phyloP scores from a whole-genome alignment of 495 filamentous ascomycete species.

The Pseudomonodictys pantanalensis region DNA sequence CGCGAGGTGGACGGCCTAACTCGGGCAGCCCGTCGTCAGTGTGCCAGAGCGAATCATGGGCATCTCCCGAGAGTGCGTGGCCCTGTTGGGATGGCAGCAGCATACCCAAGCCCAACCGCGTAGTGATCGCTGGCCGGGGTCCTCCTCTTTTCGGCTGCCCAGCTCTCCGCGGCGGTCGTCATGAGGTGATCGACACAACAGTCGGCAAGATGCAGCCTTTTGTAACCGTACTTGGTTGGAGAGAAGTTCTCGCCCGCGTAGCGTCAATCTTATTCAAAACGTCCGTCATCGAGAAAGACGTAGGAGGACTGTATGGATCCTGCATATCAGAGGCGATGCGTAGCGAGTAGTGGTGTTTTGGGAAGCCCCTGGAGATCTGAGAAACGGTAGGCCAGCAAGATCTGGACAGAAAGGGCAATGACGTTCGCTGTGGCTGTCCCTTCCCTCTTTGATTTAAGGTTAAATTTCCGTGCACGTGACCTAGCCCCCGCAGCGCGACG shows the following conservation, averaged over 20 bases:
- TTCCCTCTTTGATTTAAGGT: neutral
- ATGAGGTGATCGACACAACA: neutral
- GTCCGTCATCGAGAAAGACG: no score
- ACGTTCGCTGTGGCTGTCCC: neutral
- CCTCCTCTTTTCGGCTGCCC: neutral
- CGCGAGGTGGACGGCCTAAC: no score
- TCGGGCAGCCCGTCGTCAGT: no score
- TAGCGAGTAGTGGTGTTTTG: no score
- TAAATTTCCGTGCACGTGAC: constrained; percentile 4
- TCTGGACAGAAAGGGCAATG: neutral
- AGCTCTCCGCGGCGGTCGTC: neutral
- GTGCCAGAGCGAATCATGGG: neutral
- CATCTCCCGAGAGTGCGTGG: constrained; percentile 5
- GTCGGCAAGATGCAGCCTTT: neutral
- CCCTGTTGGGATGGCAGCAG: neutral
- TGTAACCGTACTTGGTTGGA: neutral
- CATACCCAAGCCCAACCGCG: neutral
- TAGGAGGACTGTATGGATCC: no score
- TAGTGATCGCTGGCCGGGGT: constrained; percentile 8
- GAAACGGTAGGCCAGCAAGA: neutral
- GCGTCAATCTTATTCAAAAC: no score
- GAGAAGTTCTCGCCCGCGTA: neutral
- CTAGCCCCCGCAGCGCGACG: constrained; percentile 13
- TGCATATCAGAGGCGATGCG: no score
- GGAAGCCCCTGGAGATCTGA: no score